Percentiles rank a stretch among this genome's conserved stretches.
Conservation (phyloP, 164 flowering plant genomes). For the Chimonanthus praecox region DNA sequence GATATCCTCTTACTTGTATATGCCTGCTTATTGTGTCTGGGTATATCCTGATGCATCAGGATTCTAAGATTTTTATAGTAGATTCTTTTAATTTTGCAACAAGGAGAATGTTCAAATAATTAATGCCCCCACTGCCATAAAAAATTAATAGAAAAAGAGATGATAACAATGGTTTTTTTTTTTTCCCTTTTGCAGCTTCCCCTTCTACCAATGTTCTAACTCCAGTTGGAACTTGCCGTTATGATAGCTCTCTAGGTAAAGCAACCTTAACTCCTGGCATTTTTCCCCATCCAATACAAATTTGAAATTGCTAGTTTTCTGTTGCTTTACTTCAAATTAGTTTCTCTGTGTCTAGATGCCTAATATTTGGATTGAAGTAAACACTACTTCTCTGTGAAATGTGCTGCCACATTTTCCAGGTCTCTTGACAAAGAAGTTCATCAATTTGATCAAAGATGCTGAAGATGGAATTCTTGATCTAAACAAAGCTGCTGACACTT, state of each 20-base stretch:
- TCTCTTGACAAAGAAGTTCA: constrained; percentile 78
- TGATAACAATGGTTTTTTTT: not conserved
- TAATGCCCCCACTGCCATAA: too few relatives aligned
- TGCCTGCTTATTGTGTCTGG: not conserved
- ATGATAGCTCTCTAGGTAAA: constrained; percentile 90
- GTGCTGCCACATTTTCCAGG: constrained; percentile 34
- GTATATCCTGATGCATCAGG: not conserved
- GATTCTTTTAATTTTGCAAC: not conserved
- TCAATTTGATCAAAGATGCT: constrained; percentile 72
- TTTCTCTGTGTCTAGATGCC: not conserved
- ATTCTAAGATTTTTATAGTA: not conserved
- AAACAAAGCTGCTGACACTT: constrained; percentile 73
- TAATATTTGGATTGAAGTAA: not conserved
- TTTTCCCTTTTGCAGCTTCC: constrained; percentile 40
- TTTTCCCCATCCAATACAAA: not conserved
- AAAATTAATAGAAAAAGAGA: not conserved
- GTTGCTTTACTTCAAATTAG: not conserved
- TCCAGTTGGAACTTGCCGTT: constrained; percentile 70
- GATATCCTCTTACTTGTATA: not conserved
- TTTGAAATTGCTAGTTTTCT: not conserved
- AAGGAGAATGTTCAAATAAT: not conserved
- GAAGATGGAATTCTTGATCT: constrained; percentile 85
- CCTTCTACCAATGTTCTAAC: constrained; percentile 43
- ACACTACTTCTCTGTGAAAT: not conserved
- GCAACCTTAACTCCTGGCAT: not conserved